Evolutionary conservation across 1,139 yeast species (phyloP), one percentile per base, ranked within the genome.

Genomic region (Debaryomyces coudertii): DNA sequence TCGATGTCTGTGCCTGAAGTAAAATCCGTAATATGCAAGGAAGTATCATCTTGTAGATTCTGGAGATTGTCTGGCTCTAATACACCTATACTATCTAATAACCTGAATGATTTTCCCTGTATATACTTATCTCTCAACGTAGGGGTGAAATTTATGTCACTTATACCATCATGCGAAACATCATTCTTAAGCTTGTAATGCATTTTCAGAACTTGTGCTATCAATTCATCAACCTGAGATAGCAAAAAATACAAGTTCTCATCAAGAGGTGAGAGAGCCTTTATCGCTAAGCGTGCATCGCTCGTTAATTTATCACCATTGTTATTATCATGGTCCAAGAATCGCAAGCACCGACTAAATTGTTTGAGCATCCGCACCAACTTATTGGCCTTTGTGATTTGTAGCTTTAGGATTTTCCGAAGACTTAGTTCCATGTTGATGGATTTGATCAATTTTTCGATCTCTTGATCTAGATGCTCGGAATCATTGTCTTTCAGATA

Each of bases 201-300:
- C 7, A 78, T 54, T 14, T 56, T 58, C 12, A 63, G 61, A 1
- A 74, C 67, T 49, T 76, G 78, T 1, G 61, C 58, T 0, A 76
- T 61, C 42, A 79, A 63, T 31, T 69, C 66, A 42, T 68, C 68
- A 23, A 72, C 71, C 48, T 78, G 79, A 30, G 60, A 58, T n/a
- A 75, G 55, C 34, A 77, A 51, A 53, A 70, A 82, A 53, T 71
- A 70, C 23, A 80, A 59, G 2, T 82, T 78, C 44, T 83, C 87
- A 48, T 74, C 75, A 20, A 83, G 56, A 3, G 87, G 87, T 1
- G 74, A 63, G 12, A 81, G 59, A n/a, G 71, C 59, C 37, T 68
- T 68, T 36, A 76, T 53, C 0, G 71, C 62, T 14, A 58, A 61
- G 20, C 67, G 58, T 1, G 69, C 57, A 15, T 64, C 66, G 1